A percentile compares a stretch with the other conserved stretches of the same genome.
phyloP scores from a whole-genome alignment of 441 rosid species.

The Gossypium davidsonii region DNA sequence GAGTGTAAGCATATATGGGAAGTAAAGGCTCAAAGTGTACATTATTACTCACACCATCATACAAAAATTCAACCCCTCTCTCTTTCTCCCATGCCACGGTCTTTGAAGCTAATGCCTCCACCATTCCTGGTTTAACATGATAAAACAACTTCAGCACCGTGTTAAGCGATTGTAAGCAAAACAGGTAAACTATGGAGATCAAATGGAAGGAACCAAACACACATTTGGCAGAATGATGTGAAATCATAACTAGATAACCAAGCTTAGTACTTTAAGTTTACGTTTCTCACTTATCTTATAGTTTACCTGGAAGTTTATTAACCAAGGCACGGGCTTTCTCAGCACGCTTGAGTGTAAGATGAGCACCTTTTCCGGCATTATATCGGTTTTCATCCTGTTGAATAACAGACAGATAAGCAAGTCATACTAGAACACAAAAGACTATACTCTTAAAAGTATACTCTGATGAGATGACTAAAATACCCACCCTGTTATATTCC shows the following conservation, averaged over 20 bases:
- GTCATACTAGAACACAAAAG: background rate
- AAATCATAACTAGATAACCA: background rate
- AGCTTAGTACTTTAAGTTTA: background rate
- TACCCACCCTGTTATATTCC: constrained; percentile 83
- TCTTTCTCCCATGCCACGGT: constrained; percentile 89
- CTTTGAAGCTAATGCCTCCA: constrained; percentile 79
- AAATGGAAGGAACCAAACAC: background rate
- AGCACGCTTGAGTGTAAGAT: constrained; percentile 92
- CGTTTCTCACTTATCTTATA: background rate
- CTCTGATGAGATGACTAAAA: background rate
- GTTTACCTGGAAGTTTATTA: constrained; percentile 80
- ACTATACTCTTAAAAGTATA: background rate
- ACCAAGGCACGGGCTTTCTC: constrained; percentile 95
- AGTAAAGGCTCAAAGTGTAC: background rate
- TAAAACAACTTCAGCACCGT: constrained; percentile 2
- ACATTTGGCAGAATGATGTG: background rate
- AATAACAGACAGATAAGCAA: constrained; percentile 17
- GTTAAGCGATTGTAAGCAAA: background rate
- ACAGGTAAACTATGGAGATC: background rate
- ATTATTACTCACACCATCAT: constrained; percentile 71
- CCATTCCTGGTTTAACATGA: constrained; percentile 50
- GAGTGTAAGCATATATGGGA: background rate
- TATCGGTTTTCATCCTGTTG: constrained; percentile 85
- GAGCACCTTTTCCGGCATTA: constrained; percentile 95
- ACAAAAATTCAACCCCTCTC: constrained; percentile 66